Percentiles rank a stretch among this genome's conserved stretches.
phyloP scores from a whole-genome alignment of 345 rosid genomes.

The Moricandia arvensis region DNA sequence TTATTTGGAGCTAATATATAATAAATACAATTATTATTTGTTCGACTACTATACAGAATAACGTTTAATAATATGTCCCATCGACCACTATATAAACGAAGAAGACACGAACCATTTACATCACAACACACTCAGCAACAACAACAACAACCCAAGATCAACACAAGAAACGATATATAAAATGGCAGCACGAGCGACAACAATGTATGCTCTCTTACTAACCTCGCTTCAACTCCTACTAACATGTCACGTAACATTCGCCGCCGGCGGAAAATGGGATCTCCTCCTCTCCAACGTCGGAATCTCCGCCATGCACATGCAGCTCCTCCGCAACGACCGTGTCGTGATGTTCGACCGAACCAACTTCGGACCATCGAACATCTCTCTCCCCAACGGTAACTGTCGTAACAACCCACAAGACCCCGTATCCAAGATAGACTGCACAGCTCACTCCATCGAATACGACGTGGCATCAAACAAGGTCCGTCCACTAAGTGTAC shows the following conservation, averaged over 20 bases:
- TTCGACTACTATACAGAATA: background rate
- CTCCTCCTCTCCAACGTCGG: conserved; percentile 55
- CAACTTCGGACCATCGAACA: conserved; percentile 66
- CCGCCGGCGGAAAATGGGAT: conserved; percentile 33
- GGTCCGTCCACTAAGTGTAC: conserved; percentile 61
- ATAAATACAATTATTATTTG: background rate
- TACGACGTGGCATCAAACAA: conserved; percentile 52
- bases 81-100: conserved; percentile 21
- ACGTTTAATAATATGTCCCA: conserved; percentile 4
- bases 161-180: background rate
- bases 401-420: conserved; percentile 59
- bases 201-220: conserved; percentile 8
- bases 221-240: conserved; percentile 23
- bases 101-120: background rate
- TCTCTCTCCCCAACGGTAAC: conserved; percentile 56
- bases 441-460: conserved; percentile 80
- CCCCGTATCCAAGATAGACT: conserved; percentile 47
- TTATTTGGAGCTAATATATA: background rate
- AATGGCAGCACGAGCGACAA: conserved; percentile 30
- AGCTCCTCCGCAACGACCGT: conserved; percentile 74
- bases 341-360: conserved; percentile 76
- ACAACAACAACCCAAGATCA: background rate
- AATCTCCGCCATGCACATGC: conserved; percentile 86
- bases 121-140: background rate
- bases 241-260: conserved; percentile 6